A percentile compares a stretch with the other conserved stretches of the same genome.
phyloP scores from a whole-genome alignment of 2,329 filamentous ascomycete species.

The Fusarium sp. region DNA sequence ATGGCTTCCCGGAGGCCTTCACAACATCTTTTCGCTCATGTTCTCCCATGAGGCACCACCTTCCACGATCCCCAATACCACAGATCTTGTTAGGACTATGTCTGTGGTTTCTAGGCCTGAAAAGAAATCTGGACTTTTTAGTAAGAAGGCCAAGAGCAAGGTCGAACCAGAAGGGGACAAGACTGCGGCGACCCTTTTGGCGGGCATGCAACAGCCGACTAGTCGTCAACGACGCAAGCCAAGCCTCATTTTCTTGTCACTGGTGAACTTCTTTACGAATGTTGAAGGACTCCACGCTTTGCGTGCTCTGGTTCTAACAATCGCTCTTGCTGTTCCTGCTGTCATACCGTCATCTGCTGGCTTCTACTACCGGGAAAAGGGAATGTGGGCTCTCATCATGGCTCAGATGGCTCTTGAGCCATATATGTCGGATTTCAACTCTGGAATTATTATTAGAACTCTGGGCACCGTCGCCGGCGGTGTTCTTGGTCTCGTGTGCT shows the following conservation, averaged over 20 bases:
- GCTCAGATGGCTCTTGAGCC: slow-evolving; percentile 37
- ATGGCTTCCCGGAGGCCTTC: slow-evolving; percentile 20
- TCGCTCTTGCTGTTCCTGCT: slow-evolving; percentile 15
- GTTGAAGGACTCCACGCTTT: slow-evolving; percentile 19
- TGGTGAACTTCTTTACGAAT: slow-evolving; percentile 20
- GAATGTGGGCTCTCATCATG: slow-evolving; percentile 43
- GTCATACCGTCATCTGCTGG: slow-evolving; percentile 25
- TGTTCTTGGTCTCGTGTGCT: slow-evolving; percentile 20
- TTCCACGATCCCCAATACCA: slow-evolving; percentile 3
- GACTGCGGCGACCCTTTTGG: slow-evolving; percentile 3
- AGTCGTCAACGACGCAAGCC: slow-evolving; percentile 19
- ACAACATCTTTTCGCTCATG: slow-evolving; percentile 8
- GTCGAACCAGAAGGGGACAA: background rate
- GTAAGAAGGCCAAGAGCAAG: slow-evolving; percentile 6
- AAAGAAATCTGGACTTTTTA: slow-evolving; percentile 15
- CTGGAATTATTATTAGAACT: slow-evolving; percentile 32
- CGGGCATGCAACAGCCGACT: slow-evolving; percentile 17
- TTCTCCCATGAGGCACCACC: slow-evolving; percentile 22
- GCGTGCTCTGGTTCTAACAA: slow-evolving; percentile 11
- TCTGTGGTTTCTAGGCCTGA: slow-evolving; percentile 14
- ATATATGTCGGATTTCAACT: slow-evolving; percentile 37
- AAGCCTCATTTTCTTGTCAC: slow-evolving; percentile 4
- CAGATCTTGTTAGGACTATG: slow-evolving; percentile 16
- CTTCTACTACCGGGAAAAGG: slow-evolving; percentile 42
- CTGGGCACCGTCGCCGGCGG: slow-evolving; percentile 20